A percentile compares a stretch with the other conserved stretches of the same genome.
These are phyloP conservation scores for Ambrosiella cleistominuta DNA, from an alignment of 2,329 filamentous ascomycete species.

Conservation along the genomic window DNA sequence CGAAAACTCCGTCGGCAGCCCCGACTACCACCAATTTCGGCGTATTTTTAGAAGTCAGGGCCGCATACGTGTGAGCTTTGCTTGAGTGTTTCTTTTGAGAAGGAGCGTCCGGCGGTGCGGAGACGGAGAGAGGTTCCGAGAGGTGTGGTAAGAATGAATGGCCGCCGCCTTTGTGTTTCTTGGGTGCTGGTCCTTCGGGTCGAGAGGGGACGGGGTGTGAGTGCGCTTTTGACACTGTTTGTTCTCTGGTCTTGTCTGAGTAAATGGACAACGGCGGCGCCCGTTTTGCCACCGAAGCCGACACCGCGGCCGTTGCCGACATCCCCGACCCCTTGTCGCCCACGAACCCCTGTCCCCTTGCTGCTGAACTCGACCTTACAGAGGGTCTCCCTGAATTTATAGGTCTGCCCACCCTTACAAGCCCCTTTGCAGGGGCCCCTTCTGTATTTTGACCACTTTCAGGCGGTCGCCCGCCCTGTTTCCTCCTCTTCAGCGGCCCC, in stretches of 20 bases:
- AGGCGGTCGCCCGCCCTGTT: background rate
- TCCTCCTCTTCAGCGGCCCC: slow-evolving; percentile 6
- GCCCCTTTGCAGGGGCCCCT: too few relatives aligned
- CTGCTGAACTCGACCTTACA: too few relatives aligned
- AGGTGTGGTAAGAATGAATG: background rate
- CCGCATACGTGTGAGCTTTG: background rate
- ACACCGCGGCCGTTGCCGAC: too few relatives aligned
- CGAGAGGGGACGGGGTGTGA: background rate
- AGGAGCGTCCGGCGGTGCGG: background rate
- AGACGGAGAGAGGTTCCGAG: background rate
- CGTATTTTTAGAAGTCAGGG: background rate
- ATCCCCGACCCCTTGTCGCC: too few relatives aligned
- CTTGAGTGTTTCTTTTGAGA: background rate
- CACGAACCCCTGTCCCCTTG: too few relatives aligned
- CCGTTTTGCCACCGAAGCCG: too few relatives aligned
- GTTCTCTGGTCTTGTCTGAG: too few relatives aligned
- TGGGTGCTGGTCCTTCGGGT: background rate
- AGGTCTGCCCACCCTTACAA: too few relatives aligned
- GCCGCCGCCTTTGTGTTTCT: background rate
- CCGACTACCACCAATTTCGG: too few relatives aligned
- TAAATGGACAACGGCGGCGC: too few relatives aligned
- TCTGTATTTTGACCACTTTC: too few relatives aligned
- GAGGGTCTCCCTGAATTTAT: too few relatives aligned
- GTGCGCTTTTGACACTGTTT: background rate
- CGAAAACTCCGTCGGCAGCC: background rate